Conservation (phyloP, 148 eudicot genomes). For the Rhododendron kiyosumense region DNA sequence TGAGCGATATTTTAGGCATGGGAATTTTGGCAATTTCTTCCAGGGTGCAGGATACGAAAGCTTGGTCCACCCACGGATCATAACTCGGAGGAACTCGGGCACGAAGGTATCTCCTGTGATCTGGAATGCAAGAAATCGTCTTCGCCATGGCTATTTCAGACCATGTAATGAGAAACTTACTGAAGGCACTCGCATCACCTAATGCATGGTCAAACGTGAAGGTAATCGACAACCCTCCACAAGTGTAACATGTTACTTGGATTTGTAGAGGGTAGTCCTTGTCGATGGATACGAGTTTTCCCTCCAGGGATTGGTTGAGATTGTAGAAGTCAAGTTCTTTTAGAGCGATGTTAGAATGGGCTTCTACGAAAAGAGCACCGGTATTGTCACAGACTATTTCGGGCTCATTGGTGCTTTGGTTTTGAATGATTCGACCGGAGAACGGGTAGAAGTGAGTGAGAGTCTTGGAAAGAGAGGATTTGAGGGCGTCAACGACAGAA, state of each 20-base stretch:
- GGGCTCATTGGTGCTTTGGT: slow-evolving; percentile 23
- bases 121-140: slow-evolving; percentile 17
- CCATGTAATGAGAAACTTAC: slow-evolving; percentile 30
- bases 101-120: slow-evolving; percentile 22
- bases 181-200: slow-evolving; percentile 32
- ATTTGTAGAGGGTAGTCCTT: slow-evolving; percentile 15
- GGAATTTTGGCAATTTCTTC: slow-evolving; percentile 27
- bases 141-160: slow-evolving; percentile 23
- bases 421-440: slow-evolving; percentile 22
- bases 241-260: slow-evolving; percentile 22
- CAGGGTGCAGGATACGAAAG: slow-evolving; percentile 29
- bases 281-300: slow-evolving; percentile 23
- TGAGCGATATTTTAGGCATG: slow-evolving; percentile 10
- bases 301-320: slow-evolving; percentile 21
- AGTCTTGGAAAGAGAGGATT: slow-evolving; percentile 21
- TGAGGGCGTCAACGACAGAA: slow-evolving; percentile 8
- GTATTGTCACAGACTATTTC: slow-evolving; percentile 32
- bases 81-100: slow-evolving; percentile 24
- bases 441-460: slow-evolving; percentile 33
- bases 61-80: slow-evolving; percentile 24
- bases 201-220: slow-evolving; percentile 37
- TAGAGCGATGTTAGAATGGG: slow-evolving; percentile 23
- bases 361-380: slow-evolving; percentile 32
- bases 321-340: slow-evolving; percentile 27
- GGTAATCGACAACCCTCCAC: slow-evolving; percentile 24